Evolutionary conservation across 495 filamentous ascomycete genomes (phyloP), one percentile per base, ranked within the genome.

Genomic region (Trichoderma asperelloides): DNA sequence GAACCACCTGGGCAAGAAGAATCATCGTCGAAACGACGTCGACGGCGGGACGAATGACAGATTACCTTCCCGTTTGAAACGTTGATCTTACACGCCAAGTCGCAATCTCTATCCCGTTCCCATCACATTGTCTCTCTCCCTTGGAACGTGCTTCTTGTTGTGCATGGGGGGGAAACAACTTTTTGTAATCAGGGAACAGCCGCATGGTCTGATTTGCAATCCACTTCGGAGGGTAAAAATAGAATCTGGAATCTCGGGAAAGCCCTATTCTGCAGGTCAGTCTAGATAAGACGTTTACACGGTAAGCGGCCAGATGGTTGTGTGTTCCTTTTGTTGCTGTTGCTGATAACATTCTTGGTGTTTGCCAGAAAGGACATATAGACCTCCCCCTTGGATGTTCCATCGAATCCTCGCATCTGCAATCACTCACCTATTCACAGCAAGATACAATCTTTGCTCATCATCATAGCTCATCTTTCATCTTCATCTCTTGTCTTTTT

Each of bases 11-110:
- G 25, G 33, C 33, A 30, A 27, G 2, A 60, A 12, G n/a, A n/a
- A n/a, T n/a, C n/a, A n/a, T 5, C 55, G 28, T 60, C 25, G 25
- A 60, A 15, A 12, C 23, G 25, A 21, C 27, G 6, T 13, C 33
- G 33, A 37, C 33, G 33, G 33, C 33, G 33, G 33, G 33, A 37
- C 33, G 33, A 37, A 7, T 37, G 33, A 37, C 33, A 37, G 9
- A 37, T 60, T 21, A 60, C 55, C 55, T 60, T 60, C 55, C 55
- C 55, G 9, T 60, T 30, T 60, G 55, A 60, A 60, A 18, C 55
- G 25, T 33, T 23, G 55, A 60, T 27, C 13, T 16, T 21, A 30
- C 11, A 28, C 23, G 11, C 27, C 30, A 18, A 27, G 12, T 60
- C 55, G 23, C 55, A 28, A 30, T 30, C 55, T 60, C 16, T 33